Conservation (phyloP, 2,329 filamentous ascomycete genomes). For the Aaosphaeria pasadenensis region DNA sequence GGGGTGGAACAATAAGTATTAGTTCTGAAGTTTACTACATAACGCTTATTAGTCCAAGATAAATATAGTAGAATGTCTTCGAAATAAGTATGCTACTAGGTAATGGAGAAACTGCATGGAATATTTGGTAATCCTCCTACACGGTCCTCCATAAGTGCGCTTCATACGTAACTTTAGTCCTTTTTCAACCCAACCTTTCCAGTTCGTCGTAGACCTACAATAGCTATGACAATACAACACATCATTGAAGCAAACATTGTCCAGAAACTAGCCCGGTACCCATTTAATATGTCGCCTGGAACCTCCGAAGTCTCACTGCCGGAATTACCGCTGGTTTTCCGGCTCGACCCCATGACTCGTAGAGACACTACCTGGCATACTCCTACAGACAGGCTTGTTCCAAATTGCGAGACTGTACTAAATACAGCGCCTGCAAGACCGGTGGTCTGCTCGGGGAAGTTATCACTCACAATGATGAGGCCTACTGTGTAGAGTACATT, state of each 20-base stretch:
- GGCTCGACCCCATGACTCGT: slow-evolving; percentile 14
- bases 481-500: slow-evolving; percentile 57
- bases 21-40: too few species aligned
- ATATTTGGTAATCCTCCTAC: too few species aligned
- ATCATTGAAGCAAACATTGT: slow-evolving; percentile 9
- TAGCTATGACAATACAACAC: slow-evolving; percentile 16
- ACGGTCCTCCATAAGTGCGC: neutral
- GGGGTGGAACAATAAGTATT: too few species aligned
- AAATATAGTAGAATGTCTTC: too few species aligned
- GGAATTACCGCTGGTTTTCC: slow-evolving; percentile 1
- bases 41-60: too few species aligned
- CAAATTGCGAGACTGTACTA: slow-evolving; percentile 58
- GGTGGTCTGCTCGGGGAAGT: slow-evolving; percentile 56
- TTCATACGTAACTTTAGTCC: neutral
- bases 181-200: slow-evolving; percentile 22
- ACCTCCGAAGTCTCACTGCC: neutral
- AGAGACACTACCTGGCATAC: slow-evolving; percentile 26
- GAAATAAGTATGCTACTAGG: too few species aligned
- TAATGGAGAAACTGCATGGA: too few species aligned
- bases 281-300: neutral
- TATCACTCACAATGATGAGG: slow-evolving; percentile 53
- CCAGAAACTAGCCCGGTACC: slow-evolving; percentile 6
- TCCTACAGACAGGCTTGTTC: slow-evolving; percentile 38
- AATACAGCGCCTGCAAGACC: slow-evolving; percentile 61
- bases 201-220: slow-evolving; percentile 18